Evolutionary conservation across 2,329 filamentous ascomycete species (phyloP).

Genomic region (Fusarium chaquense): DNA sequence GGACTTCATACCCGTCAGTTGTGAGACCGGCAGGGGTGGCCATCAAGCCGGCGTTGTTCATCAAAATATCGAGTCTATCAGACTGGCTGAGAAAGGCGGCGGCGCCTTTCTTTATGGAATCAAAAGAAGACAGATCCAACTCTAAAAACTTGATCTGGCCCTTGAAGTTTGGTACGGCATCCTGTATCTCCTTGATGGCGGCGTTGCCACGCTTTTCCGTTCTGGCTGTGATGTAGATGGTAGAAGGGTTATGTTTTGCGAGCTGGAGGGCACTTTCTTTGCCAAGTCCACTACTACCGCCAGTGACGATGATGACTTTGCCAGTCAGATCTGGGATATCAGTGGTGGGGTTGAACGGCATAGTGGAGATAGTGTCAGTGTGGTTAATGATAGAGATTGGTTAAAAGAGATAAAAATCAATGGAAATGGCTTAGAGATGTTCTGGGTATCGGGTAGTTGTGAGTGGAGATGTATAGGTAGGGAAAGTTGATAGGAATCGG

Average conservation of each 20-base stretch:
- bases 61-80: neutral
- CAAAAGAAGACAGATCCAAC: neutral
- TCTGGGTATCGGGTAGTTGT: neutral
- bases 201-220: neutral
- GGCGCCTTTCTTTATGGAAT: fast-evolving
- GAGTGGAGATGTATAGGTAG: neutral
- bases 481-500: neutral
- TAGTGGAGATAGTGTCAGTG: neutral
- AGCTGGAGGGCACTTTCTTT: neutral
- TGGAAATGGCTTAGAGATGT: fast-evolving
- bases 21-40: neutral
- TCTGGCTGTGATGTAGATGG: neutral
- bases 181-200: neutral
- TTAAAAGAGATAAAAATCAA: neutral
- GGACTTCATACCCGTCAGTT: neutral
- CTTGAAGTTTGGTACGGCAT: neutral
- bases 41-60: neutral
- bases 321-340: neutral
- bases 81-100: fast-evolving
- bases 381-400: neutral
- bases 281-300: neutral
- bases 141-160: neutral
- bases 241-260: neutral
- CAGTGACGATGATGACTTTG: neutral
- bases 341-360: neutral